A percentile compares a stretch with the other conserved stretches of the same genome.
Evolutionary conservation across 2,329 filamentous ascomycete genomes (phyloP).

Genomic region (Zopfia rhizophila): DNA sequence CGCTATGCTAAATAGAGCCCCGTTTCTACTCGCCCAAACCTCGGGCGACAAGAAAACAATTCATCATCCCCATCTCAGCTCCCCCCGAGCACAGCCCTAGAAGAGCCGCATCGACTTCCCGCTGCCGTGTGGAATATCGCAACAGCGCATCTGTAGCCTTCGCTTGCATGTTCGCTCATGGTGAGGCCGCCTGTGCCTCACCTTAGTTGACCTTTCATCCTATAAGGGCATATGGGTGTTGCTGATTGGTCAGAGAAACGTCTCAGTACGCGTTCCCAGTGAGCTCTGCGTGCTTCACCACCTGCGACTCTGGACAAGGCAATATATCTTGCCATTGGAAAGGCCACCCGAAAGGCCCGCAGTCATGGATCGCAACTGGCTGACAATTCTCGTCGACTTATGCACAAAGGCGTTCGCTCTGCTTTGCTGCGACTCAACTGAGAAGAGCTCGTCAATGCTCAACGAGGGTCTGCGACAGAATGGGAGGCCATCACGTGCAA

Average conservation of each 20-base stretch:
- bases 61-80: slow-evolving; percentile 30
- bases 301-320: slow-evolving; percentile 15
- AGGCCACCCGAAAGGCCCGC: slow-evolving; percentile 4
- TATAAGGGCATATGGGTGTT: slow-evolving; percentile 22
- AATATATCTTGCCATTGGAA: slow-evolving; percentile 15
- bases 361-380: too few relatives aligned
- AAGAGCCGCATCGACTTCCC: slow-evolving; percentile 36
- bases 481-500: slow-evolving; percentile 27
- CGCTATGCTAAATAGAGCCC: slow-evolving; percentile 26
- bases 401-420: too few relatives aligned
- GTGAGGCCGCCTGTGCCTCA: slow-evolving; percentile 31
- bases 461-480: too few relatives aligned
- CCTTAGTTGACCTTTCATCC: slow-evolving; percentile 32
- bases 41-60: slow-evolving; percentile 34
- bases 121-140: slow-evolving; percentile 23
- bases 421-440: too few relatives aligned
- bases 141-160: slow-evolving; percentile 38
- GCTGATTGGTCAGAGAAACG: slow-evolving; percentile 35
- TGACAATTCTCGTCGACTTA: too few relatives aligned
- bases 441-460: too few relatives aligned
- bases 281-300: slow-evolving; percentile 14
- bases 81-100: slow-evolving; percentile 28
- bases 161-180: slow-evolving; percentile 27
- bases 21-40: slow-evolving; percentile 41
- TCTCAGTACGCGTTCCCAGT: slow-evolving; percentile 35